Percentiles rank a stretch among this genome's conserved stretches.
Conservation (phyloP, 2,329 filamentous ascomycete genomes). For the Gaeumannomyces tritici region DNA sequence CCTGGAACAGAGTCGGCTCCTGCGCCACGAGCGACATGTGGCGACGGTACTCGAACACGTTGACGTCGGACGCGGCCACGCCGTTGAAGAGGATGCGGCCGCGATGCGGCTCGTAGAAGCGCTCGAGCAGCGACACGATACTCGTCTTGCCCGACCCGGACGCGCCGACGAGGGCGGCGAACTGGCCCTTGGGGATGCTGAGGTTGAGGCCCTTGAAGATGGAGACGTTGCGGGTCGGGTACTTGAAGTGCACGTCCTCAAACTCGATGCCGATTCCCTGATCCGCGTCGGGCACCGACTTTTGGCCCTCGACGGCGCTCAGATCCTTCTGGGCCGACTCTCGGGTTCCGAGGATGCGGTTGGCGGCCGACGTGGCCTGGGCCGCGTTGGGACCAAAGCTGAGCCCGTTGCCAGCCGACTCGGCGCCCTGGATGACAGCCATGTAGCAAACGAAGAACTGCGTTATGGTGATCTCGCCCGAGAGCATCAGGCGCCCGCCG, state of each 20-base stretch:
- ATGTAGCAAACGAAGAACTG: conserved; percentile 52
- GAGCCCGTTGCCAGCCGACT: conserved; percentile 58
- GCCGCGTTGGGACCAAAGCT: conserved; percentile 57
- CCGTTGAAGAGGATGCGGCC: conserved; percentile 59
- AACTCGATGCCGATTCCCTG: conserved; percentile 48
- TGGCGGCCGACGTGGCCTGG: conserved; percentile 48
- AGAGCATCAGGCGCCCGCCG: conserved; percentile 45
- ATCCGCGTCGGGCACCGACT: conserved; percentile 30
- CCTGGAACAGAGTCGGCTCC: conserved; percentile 64
- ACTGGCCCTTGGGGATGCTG: conserved; percentile 58
- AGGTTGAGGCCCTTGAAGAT: conserved; percentile 54
- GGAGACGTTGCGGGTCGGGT: conserved; percentile 45
- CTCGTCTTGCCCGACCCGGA: conserved; percentile 63
- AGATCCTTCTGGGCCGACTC: conserved; percentile 28
- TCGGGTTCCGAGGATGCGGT: conserved; percentile 46
- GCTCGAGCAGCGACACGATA: conserved; percentile 55
- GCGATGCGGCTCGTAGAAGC: conserved; percentile 59
- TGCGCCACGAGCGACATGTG: conserved; percentile 64
- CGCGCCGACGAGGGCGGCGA: conserved; percentile 60
- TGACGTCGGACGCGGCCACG: conserved; percentile 46
- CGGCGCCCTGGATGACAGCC: conserved; percentile 57
- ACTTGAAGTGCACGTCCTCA: conserved; percentile 47
- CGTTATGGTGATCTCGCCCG: conserved; percentile 33
- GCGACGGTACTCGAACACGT: conserved; percentile 52
- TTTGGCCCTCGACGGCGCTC: conserved; percentile 17